Base-by-base conservation (phyloP, 345 rosid genomes). In the Eucalyptus cloeziana region DNA sequence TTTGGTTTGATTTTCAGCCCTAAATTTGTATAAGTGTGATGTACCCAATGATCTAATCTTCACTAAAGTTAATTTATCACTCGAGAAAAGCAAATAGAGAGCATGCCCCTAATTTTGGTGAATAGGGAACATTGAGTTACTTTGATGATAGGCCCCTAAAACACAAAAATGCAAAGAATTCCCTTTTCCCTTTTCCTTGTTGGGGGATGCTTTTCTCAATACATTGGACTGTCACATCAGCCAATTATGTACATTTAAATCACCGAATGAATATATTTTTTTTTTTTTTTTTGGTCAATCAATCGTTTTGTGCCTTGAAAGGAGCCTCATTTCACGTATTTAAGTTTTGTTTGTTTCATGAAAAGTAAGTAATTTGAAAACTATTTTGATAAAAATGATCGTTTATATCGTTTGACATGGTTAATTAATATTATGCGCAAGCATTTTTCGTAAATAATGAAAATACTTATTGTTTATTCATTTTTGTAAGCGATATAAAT, bases 361-460 rank as follows among this genome's bases (percentile, higher is more conserved):
- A 71, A 33, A 71, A 5, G 10, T 17, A 5, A 33, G 5, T 33
- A 16, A 33, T 71, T 71, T 10, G 8, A 71, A 37, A 33, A 33
- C 10, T 33, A 71, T 17, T 19, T 14, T n/a, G 10, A 4, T 64
- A 37, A 69, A 71, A 33, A 33, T 33, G 80, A 21, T 71, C 1
- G 8, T 10, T 19, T 33, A 10, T 33, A 71, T 37, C 3, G 0
- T 10, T 33, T 10, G 12, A 33, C 22, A 33, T 9, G 2, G 2
- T n/a, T 13, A 3, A 10, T 33, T 2, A 71, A 17, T 8, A 3
- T 60, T 60, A 60, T 12, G 16, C 12, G n/a, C 14, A 60, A 27
- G 1, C 1, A 27, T 60, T 60, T 60, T 27, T 60, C 0, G 2
- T 0, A 3, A 0, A 60, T 30, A 7, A 60, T 15, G 22, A 67